phyloP scores from a whole-genome alignment of 192 early-diverging fungal genomes.

The Dissophora globulifera region DNA sequence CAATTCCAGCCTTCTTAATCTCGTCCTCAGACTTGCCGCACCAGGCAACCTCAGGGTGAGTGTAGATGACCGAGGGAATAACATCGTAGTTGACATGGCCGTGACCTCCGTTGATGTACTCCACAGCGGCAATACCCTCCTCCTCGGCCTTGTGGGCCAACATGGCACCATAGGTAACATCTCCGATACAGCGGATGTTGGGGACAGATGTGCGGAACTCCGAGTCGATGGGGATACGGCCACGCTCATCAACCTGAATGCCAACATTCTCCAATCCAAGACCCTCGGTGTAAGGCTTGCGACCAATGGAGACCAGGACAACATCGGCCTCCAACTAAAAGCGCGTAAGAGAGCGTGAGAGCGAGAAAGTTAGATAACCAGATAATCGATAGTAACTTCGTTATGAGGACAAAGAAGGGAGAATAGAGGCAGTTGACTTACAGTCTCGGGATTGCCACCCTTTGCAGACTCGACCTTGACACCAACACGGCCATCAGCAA shows the following conservation, averaged over 20 bases:
- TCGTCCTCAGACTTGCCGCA: slow-evolving; percentile 97
- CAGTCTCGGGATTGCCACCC: slow-evolving; percentile 80
- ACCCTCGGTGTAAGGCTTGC: slow-evolving; percentile 93
- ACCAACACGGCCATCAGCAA: slow-evolving; percentile 85
- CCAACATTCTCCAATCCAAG: slow-evolving; percentile 94
- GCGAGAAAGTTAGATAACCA: too few species aligned
- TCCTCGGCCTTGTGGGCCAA: slow-evolving; percentile 99
- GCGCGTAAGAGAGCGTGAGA: too few species aligned
- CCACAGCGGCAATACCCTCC: slow-evolving; percentile 97
- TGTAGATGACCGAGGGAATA: slow-evolving; percentile 98
- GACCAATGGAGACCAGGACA: slow-evolving; percentile 93
- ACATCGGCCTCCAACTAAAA: slow-evolving; percentile 87
- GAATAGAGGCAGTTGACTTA: too few species aligned
- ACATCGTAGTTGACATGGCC: slow-evolving; percentile 99
- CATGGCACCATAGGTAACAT: slow-evolving; percentile 97
- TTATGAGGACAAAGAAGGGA: too few species aligned
- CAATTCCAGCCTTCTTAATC: slow-evolving; percentile 85
- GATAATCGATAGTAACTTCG: too few species aligned
- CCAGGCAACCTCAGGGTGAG: slow-evolving; percentile 99
- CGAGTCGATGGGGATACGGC: slow-evolving; percentile 87
- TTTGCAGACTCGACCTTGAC: slow-evolving; percentile 93
- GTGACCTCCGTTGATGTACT: slow-evolving; percentile 90
- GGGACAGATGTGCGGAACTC: slow-evolving; percentile 88
- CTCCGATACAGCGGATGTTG: slow-evolving; percentile 95
- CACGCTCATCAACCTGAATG: slow-evolving; percentile 85